Conservation (phyloP, 352 stramenopile species). For the Phytophthora citrophthora region DNA sequence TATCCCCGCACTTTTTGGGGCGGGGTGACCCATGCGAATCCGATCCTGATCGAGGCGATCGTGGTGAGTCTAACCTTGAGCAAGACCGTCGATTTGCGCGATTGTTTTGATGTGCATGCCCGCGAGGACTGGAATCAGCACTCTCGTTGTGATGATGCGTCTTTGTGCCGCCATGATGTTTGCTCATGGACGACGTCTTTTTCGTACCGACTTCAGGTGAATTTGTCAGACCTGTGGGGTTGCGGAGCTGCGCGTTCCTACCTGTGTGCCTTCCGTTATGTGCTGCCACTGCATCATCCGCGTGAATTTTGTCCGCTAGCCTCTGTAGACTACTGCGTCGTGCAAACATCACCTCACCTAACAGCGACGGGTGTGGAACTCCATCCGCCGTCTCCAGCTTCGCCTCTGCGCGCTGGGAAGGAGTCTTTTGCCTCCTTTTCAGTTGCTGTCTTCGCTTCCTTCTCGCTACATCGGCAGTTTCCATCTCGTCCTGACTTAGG, state of each 20-base stretch:
- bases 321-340: constrained; percentile 66
- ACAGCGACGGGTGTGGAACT: constrained; percentile 42
- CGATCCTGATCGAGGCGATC: constrained; percentile 25
- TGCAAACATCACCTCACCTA: constrained; percentile 42
- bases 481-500: constrained; percentile 42
- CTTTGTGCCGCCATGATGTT: constrained; percentile 18
- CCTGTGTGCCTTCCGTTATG: constrained; percentile 14
- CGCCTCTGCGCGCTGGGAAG: constrained; percentile 12
- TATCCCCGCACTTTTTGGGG: constrained; percentile 71
- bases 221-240: background rate
- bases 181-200: constrained; percentile 19
- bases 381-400: constrained; percentile 18
- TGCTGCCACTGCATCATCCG: constrained; percentile 32
- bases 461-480: constrained; percentile 18
- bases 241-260: constrained; percentile 8
- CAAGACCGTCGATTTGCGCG: constrained; percentile 19
- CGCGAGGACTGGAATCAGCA: constrained; percentile 28
- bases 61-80: constrained; percentile 30
- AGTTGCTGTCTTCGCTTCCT: constrained; percentile 34
- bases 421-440: constrained; percentile 36
- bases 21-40: constrained; percentile 31
- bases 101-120: constrained; percentile 19
- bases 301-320: constrained; percentile 52
- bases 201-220: constrained; percentile 17
- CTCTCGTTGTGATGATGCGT: constrained; percentile 24